phyloP scores from a whole-genome alignment of 2,329 filamentous ascomycete genomes.

The Pestalotiopsis sp. region DNA sequence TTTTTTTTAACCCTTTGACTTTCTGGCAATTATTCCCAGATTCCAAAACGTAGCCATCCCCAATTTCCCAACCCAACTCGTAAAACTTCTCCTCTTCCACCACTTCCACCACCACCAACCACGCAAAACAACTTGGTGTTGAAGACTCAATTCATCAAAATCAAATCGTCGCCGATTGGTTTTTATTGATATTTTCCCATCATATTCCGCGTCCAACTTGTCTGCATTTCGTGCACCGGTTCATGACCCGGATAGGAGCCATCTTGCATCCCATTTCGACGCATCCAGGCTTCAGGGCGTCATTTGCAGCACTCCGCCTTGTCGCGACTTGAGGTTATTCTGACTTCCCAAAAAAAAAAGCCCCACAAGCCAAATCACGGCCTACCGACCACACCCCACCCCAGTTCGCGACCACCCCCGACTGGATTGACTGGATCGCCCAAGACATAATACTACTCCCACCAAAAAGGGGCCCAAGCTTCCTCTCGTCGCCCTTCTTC shows the following conservation, averaged over 20 bases:
- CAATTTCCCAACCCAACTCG: constrained; percentile 38
- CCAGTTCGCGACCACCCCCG: constrained; percentile 3
- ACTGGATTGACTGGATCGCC: neutral
- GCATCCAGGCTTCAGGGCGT: neutral
- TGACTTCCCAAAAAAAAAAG: neutral
- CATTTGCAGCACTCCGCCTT: constrained; percentile 2
- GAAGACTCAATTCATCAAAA: constrained; percentile 34
- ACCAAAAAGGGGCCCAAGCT: neutral
- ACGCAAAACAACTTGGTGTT: constrained; percentile 29
- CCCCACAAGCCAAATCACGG: constrained; percentile 5
- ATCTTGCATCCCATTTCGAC: constrained; percentile 14
- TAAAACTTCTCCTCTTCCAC: constrained; percentile 28
- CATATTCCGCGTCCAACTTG: constrained; percentile 24
- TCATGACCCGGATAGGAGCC: constrained; percentile 16
- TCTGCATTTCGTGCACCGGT: constrained; percentile 24
- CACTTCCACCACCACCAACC: constrained; percentile 26
- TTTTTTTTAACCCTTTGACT: constrained; percentile 33
- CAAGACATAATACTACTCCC: neutral
- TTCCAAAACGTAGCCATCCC: constrained; percentile 53
- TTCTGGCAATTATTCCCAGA: constrained; percentile 41
- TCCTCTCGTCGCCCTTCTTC: neutral
- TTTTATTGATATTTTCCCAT: constrained; percentile 27
- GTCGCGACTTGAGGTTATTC: constrained; percentile 18
- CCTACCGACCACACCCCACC: neutral
- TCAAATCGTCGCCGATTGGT: constrained; percentile 32